These are phyloP conservation scores for Xylariaceae sp. DNA, from an alignment of 2,329 filamentous ascomycete species.

Conservation along the genomic window DNA sequence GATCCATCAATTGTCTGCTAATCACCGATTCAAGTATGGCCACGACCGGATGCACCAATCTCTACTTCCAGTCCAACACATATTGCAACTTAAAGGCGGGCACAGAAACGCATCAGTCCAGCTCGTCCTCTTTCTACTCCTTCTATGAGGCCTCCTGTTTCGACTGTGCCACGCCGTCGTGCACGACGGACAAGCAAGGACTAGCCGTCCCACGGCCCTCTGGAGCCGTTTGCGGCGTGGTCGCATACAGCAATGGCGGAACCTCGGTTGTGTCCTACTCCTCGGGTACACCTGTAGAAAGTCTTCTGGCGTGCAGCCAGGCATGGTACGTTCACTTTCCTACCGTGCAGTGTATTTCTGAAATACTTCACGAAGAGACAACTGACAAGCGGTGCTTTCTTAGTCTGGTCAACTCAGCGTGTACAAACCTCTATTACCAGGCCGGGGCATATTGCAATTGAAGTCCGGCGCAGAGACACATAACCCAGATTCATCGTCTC, in stretches of 20 bases:
- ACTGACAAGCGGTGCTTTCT: slow-evolving; percentile 1
- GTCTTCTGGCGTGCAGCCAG: slow-evolving; percentile 5
- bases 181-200: slow-evolving; percentile 1
- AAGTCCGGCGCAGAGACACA: slow-evolving; percentile 5
- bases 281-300: slow-evolving; percentile 3
- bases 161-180: slow-evolving; percentile 2
- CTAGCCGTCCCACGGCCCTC: slow-evolving; percentile 8
- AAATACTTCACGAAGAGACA: neutral
- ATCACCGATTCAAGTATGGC: too few species aligned
- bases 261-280: slow-evolving; percentile 7
- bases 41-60: slow-evolving; percentile 3
- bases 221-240: slow-evolving; percentile 4
- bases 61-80: neutral
- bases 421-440: slow-evolving; percentile 10
- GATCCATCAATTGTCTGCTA: too few species aligned
- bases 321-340: slow-evolving; percentile 3
- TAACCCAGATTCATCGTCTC: slow-evolving; percentile 1
- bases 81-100: slow-evolving; percentile 8
- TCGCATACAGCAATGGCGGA: slow-evolving; percentile 7
- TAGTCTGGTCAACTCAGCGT: slow-evolving; percentile 1
- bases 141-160: slow-evolving; percentile 9
- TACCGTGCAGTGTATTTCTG: neutral
- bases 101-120: slow-evolving; percentile 2
- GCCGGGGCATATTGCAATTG: slow-evolving; percentile 6
- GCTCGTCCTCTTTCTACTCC: slow-evolving; percentile 1